These are phyloP conservation scores for Pseudogymnoascus sp. DNA, from an alignment of 2,329 filamentous ascomycete genomes.

Conservation along the genomic window DNA sequence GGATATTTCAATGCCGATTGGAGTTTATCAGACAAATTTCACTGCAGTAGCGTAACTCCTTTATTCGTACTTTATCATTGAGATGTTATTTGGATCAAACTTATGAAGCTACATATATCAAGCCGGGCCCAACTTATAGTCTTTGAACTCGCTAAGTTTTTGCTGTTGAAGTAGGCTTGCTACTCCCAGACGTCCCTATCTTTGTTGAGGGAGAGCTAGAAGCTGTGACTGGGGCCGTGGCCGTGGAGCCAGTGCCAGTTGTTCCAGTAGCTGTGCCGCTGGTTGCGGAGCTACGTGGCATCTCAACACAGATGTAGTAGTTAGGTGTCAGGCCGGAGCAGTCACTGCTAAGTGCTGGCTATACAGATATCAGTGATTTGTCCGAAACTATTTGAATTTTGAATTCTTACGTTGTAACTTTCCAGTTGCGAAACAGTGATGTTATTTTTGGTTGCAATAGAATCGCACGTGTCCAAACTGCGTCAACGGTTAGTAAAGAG, in stretches of 20 bases:
- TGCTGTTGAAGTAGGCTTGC: background rate
- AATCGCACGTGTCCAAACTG: background rate
- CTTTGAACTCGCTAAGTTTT: background rate
- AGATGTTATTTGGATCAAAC: background rate
- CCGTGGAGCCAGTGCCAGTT: background rate
- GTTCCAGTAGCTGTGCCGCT: background rate
- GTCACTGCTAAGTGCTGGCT: conserved; percentile 6
- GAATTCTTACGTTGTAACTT: background rate
- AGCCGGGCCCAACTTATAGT: background rate
- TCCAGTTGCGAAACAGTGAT: conserved; percentile 4
- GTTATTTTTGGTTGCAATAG: conserved; percentile 4
- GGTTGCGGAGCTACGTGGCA: background rate
- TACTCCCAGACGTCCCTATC: background rate
- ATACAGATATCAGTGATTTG: background rate
- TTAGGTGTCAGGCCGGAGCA: conserved; percentile 8
- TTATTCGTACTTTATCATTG: background rate
- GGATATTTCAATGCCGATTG: background rate
- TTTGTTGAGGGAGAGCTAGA: background rate
- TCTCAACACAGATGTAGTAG: conserved; percentile 11
- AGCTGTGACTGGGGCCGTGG: background rate
- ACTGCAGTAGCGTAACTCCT: background rate
- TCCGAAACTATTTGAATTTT: background rate
- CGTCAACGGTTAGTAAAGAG: background rate
- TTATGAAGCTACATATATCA: background rate
- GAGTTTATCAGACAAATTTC: too few relatives aligned